Conservation (phyloP, 345 rosid species). For the Erodium maritimum region DNA sequence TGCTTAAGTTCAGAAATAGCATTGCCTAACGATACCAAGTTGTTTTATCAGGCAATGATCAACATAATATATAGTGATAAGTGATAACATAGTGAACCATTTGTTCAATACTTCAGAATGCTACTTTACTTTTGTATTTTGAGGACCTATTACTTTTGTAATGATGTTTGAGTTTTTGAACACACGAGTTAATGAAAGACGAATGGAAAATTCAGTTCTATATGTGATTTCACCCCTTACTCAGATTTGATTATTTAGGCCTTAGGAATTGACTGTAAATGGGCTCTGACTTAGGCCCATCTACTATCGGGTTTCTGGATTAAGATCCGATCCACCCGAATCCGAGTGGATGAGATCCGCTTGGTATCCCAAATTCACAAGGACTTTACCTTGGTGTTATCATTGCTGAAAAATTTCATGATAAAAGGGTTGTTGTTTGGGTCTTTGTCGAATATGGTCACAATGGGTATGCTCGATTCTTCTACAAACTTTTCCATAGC, state of each 20-base stretch:
- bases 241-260: too few relatives aligned
- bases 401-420: conserved; percentile 61
- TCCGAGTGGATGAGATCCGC: background rate
- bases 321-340: too few relatives aligned
- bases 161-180: too few relatives aligned
- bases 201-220: too few relatives aligned
- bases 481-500: conserved; percentile 73
- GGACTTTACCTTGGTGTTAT: conserved; percentile 51
- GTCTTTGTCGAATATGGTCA: conserved; percentile 65
- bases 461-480: conserved; percentile 56
- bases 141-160: too few relatives aligned
- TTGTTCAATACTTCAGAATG: background rate
- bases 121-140: too few relatives aligned
- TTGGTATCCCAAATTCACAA: background rate
- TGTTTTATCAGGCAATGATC: conserved; percentile 3
- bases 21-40: conserved; percentile 42
- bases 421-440: conserved; percentile 66
- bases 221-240: too few relatives aligned
- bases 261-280: too few relatives aligned
- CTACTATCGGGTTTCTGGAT: too few relatives aligned
- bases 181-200: too few relatives aligned
- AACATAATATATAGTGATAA: background rate
- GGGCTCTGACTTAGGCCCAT: too few relatives aligned
- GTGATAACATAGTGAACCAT: background rate
- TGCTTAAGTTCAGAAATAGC: conserved; percentile 68